A percentile compares a stretch with the other conserved stretches of the same genome.
Evolutionary conservation across 768 basidiomycete species (phyloP).

Genomic region (Inosperma sp.): DNA sequence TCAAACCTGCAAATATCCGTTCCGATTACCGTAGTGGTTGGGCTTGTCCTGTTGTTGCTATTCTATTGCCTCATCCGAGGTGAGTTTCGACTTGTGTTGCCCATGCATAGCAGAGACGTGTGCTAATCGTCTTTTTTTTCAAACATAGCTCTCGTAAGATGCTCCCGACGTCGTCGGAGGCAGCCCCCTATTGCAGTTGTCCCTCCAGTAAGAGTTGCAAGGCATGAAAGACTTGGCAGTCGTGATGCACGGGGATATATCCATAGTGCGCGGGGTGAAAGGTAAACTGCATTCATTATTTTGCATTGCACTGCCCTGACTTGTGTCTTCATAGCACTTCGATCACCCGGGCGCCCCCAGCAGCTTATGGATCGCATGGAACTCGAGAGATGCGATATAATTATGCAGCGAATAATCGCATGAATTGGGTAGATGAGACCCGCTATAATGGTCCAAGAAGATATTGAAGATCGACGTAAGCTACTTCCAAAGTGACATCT

Average conservation of each 20-base stretch:
- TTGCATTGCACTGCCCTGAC: not conserved
- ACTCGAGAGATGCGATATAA: constrained; percentile 23
- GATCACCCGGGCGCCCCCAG: constrained; percentile 29
- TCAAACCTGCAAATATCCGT: constrained; percentile 77
- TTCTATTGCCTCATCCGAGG: constrained; percentile 47
- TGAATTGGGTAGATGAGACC: constrained; percentile 44
- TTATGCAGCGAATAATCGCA: constrained; percentile 28
- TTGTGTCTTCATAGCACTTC: constrained; percentile 20
- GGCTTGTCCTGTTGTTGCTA: constrained; percentile 54
- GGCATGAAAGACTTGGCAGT: constrained; percentile 24
- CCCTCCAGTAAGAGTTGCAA: constrained; percentile 15
- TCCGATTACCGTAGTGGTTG: constrained; percentile 71
- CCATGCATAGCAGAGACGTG: not conserved
- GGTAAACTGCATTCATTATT: not conserved
- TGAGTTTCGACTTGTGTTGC: constrained; percentile 29
- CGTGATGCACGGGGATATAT: constrained; percentile 16
- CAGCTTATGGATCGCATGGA: constrained; percentile 24
- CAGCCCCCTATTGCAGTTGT: constrained; percentile 12
- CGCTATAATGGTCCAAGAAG: constrained; percentile 37
- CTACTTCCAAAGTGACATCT: no score
- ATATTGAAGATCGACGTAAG: constrained; percentile 4
- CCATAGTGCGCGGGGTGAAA: not conserved
- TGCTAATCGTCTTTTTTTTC: constrained; percentile 12
- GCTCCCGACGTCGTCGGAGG: constrained; percentile 27
- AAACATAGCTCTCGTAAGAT: constrained; percentile 32